A percentile compares a stretch with the other conserved stretches of the same genome.
These are phyloP conservation scores for Globisporangium yorkense DNA, from an alignment of 352 stramenopile species.

Conservation along the genomic window DNA sequence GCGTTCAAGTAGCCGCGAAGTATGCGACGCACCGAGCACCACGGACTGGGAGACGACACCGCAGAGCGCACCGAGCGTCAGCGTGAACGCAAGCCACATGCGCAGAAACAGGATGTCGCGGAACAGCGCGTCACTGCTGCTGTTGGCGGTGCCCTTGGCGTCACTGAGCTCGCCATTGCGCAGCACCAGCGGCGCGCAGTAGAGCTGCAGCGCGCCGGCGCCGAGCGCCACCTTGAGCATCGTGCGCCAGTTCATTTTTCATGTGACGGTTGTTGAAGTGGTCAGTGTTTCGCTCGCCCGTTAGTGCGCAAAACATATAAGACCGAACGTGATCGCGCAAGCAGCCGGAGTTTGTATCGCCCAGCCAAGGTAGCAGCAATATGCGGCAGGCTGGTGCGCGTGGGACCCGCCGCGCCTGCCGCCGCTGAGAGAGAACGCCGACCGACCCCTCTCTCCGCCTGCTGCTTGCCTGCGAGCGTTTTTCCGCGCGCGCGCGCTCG, in stretches of 20 bases:
- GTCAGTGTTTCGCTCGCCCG: background rate
- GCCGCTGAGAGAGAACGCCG: background rate
- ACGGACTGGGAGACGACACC: slow-evolving; percentile 11
- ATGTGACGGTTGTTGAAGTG: background rate
- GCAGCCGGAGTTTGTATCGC: background rate
- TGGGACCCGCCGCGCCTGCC: background rate
- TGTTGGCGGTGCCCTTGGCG: background rate
- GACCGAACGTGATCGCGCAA: background rate
- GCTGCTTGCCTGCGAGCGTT: background rate
- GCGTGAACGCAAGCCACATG: slow-evolving; percentile 15
- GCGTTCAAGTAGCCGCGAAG: background rate
- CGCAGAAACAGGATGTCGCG: slow-evolving; percentile 11
- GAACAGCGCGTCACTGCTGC: background rate
- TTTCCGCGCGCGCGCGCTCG: background rate
- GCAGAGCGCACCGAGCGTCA: slow-evolving; percentile 11
- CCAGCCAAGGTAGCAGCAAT: background rate
- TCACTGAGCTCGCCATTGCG: slow-evolving; percentile 1
- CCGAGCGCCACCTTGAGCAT: slow-evolving; percentile 1
- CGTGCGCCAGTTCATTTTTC: slow-evolving; percentile 1
- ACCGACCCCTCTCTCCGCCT: background rate
- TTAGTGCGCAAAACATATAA: background rate
- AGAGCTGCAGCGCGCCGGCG: slow-evolving; percentile 5
- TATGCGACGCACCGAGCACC: slow-evolving; percentile 5
- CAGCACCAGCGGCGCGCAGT: slow-evolving; percentile 10
- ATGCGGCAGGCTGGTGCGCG: background rate